Evolutionary conservation across 192 early-diverging fungal species (phyloP).

Genomic region (Gonapodya prolifera): DNA sequence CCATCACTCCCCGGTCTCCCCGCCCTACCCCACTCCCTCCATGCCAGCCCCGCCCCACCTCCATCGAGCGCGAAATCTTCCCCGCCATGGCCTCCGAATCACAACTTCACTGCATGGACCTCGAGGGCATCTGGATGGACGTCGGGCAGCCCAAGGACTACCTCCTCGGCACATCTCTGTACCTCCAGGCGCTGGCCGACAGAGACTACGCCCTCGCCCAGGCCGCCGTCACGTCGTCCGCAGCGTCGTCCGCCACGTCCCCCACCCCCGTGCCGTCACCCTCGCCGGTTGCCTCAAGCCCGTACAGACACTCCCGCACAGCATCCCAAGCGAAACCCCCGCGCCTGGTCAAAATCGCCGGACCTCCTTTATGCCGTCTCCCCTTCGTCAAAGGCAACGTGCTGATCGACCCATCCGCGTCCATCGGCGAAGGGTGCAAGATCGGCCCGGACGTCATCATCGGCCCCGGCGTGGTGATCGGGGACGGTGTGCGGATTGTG

Average conservation of each 20-base stretch:
- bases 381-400: conserved; percentile 78
- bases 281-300: too few relatives aligned
- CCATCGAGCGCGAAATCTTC: conserved; percentile 97
- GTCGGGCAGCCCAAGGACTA: conserved; percentile 99
- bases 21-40: background rate
- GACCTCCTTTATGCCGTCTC: too few relatives aligned
- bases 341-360: conserved; percentile 49
- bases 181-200: conserved; percentile 74
- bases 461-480: conserved; percentile 79
- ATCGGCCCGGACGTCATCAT: conserved; percentile 89
- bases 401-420: conserved; percentile 78
- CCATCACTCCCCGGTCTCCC: background rate
- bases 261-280: too few relatives aligned
- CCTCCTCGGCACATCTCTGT: conserved; percentile 87
- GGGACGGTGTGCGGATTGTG: conserved; percentile 87
- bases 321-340: conserved; percentile 64
- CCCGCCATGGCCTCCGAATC: conserved; percentile 76
- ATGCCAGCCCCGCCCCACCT: conserved; percentile 73
- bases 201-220: too few relatives aligned
- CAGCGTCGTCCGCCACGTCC: too few relatives aligned
- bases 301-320: too few relatives aligned
- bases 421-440: conserved; percentile 87
- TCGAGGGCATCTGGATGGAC: conserved; percentile 98
- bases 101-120: conserved; percentile 83
- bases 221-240: too few relatives aligned